Percentiles rank a stretch among this genome's conserved stretches.
phyloP scores from a whole-genome alignment of 2,329 filamentous ascomycete species.

The Teratosphaeria nubilosa region DNA sequence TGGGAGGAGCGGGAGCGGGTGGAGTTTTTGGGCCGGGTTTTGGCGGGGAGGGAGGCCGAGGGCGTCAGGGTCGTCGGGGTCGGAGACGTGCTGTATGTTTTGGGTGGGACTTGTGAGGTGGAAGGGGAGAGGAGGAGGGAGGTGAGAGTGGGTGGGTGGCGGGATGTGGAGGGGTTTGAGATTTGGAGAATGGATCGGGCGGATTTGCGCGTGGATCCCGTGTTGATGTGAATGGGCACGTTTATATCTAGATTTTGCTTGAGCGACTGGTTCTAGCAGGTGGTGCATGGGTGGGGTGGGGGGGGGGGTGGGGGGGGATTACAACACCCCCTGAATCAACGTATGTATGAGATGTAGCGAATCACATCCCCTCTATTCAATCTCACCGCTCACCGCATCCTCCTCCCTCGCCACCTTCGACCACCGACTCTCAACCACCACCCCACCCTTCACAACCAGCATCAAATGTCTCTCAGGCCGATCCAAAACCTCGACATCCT shows the following conservation, averaged over 20 bases:
- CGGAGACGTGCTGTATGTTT: constrained; percentile 29
- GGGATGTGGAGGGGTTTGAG: constrained; percentile 32
- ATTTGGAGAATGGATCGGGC: constrained; percentile 36
- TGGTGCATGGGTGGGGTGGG: no score
- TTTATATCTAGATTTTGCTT: background rate
- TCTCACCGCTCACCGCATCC: background rate
- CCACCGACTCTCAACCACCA: constrained; percentile 31
- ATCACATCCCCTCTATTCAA: background rate
- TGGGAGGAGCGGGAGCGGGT: constrained; percentile 17
- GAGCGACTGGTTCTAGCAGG: no score
- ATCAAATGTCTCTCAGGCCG: constrained; percentile 38
- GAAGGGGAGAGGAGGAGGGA: constrained; percentile 13
- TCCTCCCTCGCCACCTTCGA: constrained; percentile 17
- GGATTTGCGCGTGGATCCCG: constrained; percentile 18
- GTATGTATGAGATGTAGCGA: background rate
- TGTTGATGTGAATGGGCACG: background rate
- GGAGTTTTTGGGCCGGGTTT: constrained; percentile 21
- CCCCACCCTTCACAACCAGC: constrained; percentile 46
- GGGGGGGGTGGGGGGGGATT: no score
- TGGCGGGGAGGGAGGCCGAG: constrained; percentile 5
- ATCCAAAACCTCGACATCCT: constrained; percentile 45
- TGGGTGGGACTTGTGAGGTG: constrained; percentile 18
- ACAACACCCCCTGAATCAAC: background rate
- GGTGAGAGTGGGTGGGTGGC: constrained; percentile 23
- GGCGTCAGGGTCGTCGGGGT: constrained; percentile 31